A percentile compares a stretch with the other conserved stretches of the same genome.
Conservation (phyloP, 2,329 filamentous ascomycete genomes). For the Aspergillus sp. region DNA sequence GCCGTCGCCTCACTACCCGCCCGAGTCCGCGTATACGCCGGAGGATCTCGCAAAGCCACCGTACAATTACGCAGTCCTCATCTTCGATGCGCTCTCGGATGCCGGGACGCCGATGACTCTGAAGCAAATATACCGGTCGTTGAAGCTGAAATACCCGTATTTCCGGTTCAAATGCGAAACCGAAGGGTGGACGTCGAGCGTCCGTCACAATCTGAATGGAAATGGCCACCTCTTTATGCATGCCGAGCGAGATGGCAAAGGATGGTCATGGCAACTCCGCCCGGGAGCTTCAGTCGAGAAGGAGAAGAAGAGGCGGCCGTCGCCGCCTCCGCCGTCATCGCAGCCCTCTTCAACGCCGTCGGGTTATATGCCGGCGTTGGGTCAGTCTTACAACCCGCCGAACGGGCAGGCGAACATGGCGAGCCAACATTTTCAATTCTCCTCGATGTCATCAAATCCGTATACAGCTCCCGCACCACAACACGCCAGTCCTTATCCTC, state of each 20-base stretch:
- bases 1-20: conserved; percentile 52
- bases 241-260: conserved; percentile 53
- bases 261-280: conserved; percentile 54
- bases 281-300: conserved; percentile 52
- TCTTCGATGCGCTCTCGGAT: conserved; percentile 53
- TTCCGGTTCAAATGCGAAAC: conserved; percentile 54
- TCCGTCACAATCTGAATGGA: conserved; percentile 53
- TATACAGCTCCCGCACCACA: conserved; percentile 15
- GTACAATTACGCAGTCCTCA: conserved; percentile 54
- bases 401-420: conserved; percentile 21
- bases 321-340: conserved; percentile 28
- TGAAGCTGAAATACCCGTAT: conserved; percentile 55
- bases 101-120: conserved; percentile 51
- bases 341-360: conserved; percentile 21
- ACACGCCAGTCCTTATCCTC: conserved; percentile 14
- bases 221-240: conserved; percentile 51
- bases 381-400: conserved; percentile 22
- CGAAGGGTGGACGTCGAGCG: conserved; percentile 57
- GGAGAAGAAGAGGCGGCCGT: conserved; percentile 44
- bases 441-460: conserved; percentile 24
- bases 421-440: conserved; percentile 31
- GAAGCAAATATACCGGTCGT: conserved; percentile 56
- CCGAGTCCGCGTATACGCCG: conserved; percentile 50
- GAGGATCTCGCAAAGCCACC: conserved; percentile 55
- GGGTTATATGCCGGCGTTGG: conserved; percentile 28